phyloP scores from a whole-genome alignment of 306 rosid species.

The Potentilla sterilis region DNA sequence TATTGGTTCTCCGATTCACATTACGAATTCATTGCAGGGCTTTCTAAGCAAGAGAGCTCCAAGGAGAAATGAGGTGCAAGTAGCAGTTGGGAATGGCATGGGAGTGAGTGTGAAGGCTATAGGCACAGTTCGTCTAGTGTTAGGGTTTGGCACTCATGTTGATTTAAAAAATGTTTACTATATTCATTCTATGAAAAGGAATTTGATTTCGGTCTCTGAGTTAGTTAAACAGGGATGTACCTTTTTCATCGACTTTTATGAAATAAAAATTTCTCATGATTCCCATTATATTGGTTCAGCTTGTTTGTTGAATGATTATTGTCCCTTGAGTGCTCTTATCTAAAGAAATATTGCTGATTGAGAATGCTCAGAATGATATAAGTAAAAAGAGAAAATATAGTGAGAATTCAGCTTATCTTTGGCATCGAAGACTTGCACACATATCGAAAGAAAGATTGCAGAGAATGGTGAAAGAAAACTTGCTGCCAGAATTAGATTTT shows the following conservation, averaged over 20 bases:
- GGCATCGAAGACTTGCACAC: not conserved
- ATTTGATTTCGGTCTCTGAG: not conserved
- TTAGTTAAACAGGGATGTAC: not conserved
- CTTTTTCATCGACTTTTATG: too few relatives aligned
- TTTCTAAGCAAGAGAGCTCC: not conserved
- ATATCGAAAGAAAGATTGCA: not conserved
- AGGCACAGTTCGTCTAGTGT: not conserved
- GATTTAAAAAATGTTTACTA: not conserved
- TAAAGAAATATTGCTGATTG: too few relatives aligned
- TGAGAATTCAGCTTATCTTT: not conserved
- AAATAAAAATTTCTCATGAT: too few relatives aligned
- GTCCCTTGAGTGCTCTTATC: too few relatives aligned
- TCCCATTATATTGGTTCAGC: too few relatives aligned
- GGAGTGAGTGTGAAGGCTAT: not conserved
- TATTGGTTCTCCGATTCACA: not conserved
- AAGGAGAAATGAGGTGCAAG: not conserved
- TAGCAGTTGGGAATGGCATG: not conserved
- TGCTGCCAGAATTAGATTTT: not conserved
- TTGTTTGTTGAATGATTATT: too few relatives aligned
- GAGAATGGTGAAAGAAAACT: not conserved
- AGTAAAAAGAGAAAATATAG: not conserved
- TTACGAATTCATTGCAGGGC: not conserved
- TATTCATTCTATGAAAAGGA: not conserved
- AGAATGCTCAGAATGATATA: too few relatives aligned
- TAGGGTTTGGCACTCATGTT: not conserved